Evolutionary conservation across 2,329 filamentous ascomycete species (phyloP), one percentile per base, ranked within the genome.

Genomic region (Exserohilum rostratum): DNA sequence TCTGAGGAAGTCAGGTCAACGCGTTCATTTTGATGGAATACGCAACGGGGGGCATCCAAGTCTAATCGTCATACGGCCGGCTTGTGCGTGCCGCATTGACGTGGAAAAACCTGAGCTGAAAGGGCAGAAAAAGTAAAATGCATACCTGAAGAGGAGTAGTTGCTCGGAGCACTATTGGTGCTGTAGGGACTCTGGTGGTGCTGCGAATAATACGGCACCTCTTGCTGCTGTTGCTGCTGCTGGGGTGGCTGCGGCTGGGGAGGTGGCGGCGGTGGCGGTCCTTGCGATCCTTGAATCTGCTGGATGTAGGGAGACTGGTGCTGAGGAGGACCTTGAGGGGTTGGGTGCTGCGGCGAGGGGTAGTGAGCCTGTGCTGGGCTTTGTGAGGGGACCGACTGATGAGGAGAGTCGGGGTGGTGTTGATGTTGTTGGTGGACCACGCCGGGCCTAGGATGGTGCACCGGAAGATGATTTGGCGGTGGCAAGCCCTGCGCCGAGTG

Each of bases 121-220:
- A 53, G 31, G n/a, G 25, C 20, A 18, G 56, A 53, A 55, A 49
- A 55, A 58, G 18, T 53, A 54, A n/a, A 62, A 50, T 11, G 63
- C 72, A 52, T 71, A 76, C 73, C 73, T 67, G 90, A 90, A 73
- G 91, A 91, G 61, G 90, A 88, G 78, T 96, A 96, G 79, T 90
- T 90, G 77, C 89, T 90, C 50, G 89, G 87, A 57, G 89, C 86
- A 78, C 89, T 91, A 65, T 90, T 87, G 50, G 90, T 89, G 78
- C 89, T 92, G 80, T 96, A 96, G 10, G 90, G 86, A 74, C 87
- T 91, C 60, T 90, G 90, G 72, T 95, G 90, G 72, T 95, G 90
- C 54, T 89, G 85, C 71, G 89, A 87, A 77, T 93, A 96, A 67
- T 85, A 86, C 40, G 87, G 83, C 47, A 90, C 79, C 65, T 96